Base-by-base conservation (phyloP, 331 rosid genomes). In the Saraca asoca region DNA sequence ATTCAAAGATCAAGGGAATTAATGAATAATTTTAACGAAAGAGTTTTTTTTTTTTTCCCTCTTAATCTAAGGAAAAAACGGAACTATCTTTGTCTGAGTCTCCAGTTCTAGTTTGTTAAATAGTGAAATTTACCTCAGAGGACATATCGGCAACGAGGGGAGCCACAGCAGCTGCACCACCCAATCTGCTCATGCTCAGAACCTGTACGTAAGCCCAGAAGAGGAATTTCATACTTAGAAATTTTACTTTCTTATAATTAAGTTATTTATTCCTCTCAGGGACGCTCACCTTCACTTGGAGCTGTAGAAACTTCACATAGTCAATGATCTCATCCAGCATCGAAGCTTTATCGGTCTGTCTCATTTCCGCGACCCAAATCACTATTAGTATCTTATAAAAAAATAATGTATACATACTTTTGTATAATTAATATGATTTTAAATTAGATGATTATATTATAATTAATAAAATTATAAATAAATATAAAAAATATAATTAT, bases 291-390 rank as follows among this genome's bases (percentile, higher is more conserved):
- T 93, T 90, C 82, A 93, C 96, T 84, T 93, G 98, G 73, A 93
- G 91, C 79, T 93, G 98, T 43, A 90, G 91, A 73, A 93, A 93
- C 74, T 87, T 93, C 7, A 93, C 96, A 77, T 93, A 93, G 50
- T 93, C 98, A 33, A 93, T 93, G 70, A 93, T 93, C 91, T 93
- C 98, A 83, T 93, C 98, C 71, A 93, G 85, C 98, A 93, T 93
- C 38, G 98, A 93, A 49, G 98, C 95, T 79, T 90, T 93, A 76
- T 93, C 98, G 52, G 98, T 84, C 98, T 93, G 96, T 81, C 31
- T 24, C 31, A 84, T 81, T 69, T 76, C 78, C 81, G 76, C 63
- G 64, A 69, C 62, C 72, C 45, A 38, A 65, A 65, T 24, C 31
- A 24, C 31, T 3, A 24, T 24, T 24, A 3, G 31, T 24, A 24